These are phyloP conservation scores for Penicillium sp. DNA, from an alignment of 2,329 filamentous ascomycete genomes.

Conservation along the genomic window DNA sequence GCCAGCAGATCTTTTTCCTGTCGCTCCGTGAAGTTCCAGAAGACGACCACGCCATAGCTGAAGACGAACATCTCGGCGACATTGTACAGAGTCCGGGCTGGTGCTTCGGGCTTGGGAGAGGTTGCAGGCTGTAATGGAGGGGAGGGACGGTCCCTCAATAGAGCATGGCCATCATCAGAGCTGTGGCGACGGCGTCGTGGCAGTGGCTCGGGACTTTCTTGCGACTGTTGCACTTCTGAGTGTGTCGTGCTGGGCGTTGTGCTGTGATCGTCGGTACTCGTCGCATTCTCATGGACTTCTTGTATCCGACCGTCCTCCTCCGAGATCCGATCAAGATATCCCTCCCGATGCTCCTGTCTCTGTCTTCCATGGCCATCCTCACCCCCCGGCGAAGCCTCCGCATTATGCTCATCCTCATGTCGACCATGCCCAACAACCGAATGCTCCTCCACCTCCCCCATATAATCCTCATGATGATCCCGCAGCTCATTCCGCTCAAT, in stretches of 20 bases:
- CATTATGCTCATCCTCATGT: constrained; percentile 33
- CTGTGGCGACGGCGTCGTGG: constrained; percentile 26
- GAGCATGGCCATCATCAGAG: constrained; percentile 26
- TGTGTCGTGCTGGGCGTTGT: constrained; percentile 1
- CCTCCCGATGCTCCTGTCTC: constrained; percentile 10
- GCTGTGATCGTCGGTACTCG: constrained; percentile 3
- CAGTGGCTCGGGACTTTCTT: constrained; percentile 13
- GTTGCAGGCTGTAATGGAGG: constrained; percentile 50
- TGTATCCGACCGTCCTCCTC: constrained; percentile 16
- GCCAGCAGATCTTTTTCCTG: constrained; percentile 97
- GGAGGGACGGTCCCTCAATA: constrained; percentile 26
- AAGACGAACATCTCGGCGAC: constrained; percentile 96
- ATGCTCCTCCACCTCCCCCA: constrained; percentile 63
- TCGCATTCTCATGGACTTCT: constrained; percentile 12
- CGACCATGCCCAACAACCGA: constrained; percentile 42
- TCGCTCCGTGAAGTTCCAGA: constrained; percentile 97
- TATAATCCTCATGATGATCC: constrained; percentile 90
- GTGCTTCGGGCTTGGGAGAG: constrained; percentile 40
- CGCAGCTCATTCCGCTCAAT: constrained; percentile 90
- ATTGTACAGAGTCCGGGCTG: constrained; percentile 66
- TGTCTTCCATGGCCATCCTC: constrained; percentile 12
- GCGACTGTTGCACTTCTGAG: constrained; percentile 4
- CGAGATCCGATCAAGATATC: constrained; percentile 16
- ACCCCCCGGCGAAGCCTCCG: constrained; percentile 16
- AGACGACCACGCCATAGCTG: constrained; percentile 94